phyloP scores from a whole-genome alignment of 345 rosid genomes.

The Gossypium australe region DNA sequence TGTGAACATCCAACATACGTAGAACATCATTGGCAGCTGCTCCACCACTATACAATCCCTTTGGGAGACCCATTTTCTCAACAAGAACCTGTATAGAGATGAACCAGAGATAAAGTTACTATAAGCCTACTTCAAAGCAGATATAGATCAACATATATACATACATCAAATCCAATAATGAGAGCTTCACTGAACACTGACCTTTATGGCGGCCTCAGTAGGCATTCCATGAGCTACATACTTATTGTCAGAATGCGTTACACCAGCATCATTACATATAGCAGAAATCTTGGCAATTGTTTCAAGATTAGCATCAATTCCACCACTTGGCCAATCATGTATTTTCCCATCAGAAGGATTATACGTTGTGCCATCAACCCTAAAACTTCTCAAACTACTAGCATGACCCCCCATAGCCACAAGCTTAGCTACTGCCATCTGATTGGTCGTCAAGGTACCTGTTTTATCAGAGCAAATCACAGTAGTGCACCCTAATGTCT shows the following conservation, averaged over 20 bases:
- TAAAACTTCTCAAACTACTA: conserved; percentile 40
- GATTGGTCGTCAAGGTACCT: conserved; percentile 71
- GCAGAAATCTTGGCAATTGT: conserved; percentile 62
- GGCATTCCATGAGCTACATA: conserved; percentile 61
- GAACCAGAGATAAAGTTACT: background rate
- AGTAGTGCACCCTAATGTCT: conserved; percentile 72
- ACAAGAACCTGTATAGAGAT: conserved; percentile 45
- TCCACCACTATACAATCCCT: conserved; percentile 16
- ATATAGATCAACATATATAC: background rate
- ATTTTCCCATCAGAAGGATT: conserved; percentile 56
- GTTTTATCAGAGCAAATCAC: conserved; percentile 81
- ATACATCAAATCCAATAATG: background rate
- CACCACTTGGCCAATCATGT: conserved; percentile 47
- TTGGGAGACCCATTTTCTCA: conserved; percentile 68
- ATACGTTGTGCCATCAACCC: conserved; percentile 64
- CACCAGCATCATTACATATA: conserved; percentile 57
- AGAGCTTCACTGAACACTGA: conserved; percentile 14
- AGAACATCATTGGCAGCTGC: conserved; percentile 23
- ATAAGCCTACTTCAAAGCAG: background rate
- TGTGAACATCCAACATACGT: conserved; percentile 19
- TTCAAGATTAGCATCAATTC: conserved; percentile 61
- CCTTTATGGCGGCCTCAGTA: conserved; percentile 79
- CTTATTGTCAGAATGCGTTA: conserved; percentile 44
- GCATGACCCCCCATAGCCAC: conserved; percentile 46
- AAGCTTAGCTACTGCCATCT: conserved; percentile 68